These are phyloP conservation scores for Penicillium fimorum DNA, from an alignment of 495 filamentous ascomycete species.

Conservation along the genomic window DNA sequence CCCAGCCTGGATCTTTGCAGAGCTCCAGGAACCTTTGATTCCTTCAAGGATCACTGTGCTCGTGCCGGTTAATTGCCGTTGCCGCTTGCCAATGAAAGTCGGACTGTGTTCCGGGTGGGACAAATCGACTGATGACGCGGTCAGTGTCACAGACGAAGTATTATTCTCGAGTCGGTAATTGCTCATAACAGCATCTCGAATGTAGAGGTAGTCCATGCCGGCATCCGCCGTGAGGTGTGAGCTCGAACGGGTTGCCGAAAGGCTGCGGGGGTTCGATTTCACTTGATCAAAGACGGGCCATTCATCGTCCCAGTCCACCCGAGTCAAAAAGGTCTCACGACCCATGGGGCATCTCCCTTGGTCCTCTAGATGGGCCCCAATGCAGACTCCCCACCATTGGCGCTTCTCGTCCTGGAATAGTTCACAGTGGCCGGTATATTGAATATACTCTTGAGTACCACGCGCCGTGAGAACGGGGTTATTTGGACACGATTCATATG, in stretches of 20 bases:
- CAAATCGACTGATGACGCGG: slow-evolving; percentile 8
- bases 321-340: slow-evolving; percentile 55
- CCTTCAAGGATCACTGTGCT: not conserved
- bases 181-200: slow-evolving; percentile 13
- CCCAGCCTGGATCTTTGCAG: not conserved
- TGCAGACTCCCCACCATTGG: slow-evolving; percentile 53
- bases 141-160: not conserved
- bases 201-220: slow-evolving; percentile 10
- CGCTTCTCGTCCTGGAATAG: slow-evolving; percentile 43
- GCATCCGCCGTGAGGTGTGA: slow-evolving; percentile 5
- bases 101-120: slow-evolving; percentile 7
- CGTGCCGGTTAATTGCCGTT: slow-evolving; percentile 9
- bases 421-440: slow-evolving; percentile 33
- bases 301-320: slow-evolving; percentile 45
- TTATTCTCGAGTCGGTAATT: slow-evolving; percentile 4
- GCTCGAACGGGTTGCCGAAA: slow-evolving; percentile 9
- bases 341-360: slow-evolving; percentile 56
- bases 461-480: slow-evolving; percentile 55
- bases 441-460: slow-evolving; percentile 38
- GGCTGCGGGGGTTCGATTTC: slow-evolving; percentile 1
- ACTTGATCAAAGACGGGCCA: slow-evolving; percentile 13
- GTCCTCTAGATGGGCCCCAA: slow-evolving; percentile 41
- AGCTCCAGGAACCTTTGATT: slow-evolving; percentile 1
- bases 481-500: slow-evolving; percentile 44
- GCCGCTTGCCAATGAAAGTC: slow-evolving; percentile 19